Percentiles rank a stretch among this genome's conserved stretches.
These are phyloP conservation scores for Phylloporus sp. DNA, from an alignment of 1,284 basidiomycete genomes.

Conservation along the genomic window DNA sequence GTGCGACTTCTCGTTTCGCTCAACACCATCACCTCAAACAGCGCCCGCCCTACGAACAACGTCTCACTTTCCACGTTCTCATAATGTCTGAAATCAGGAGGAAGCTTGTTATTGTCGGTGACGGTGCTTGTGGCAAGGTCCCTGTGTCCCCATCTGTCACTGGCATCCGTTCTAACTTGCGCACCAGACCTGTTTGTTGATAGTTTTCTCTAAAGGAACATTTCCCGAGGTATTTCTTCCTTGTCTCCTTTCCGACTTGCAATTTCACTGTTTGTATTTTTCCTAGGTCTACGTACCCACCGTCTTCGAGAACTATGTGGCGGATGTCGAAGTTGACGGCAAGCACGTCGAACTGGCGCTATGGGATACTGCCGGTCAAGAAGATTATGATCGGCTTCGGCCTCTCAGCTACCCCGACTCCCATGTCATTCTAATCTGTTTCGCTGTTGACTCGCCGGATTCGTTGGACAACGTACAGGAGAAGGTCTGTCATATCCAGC, in stretches of 20 bases:
- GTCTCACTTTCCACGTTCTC: conserved; percentile 38
- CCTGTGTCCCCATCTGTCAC: background rate
- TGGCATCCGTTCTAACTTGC: conserved; percentile 28
- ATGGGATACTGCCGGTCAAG: conserved; percentile 96
- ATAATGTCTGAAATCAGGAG: conserved; percentile 74
- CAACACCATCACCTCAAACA: conserved; percentile 43
- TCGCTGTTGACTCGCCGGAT: conserved; percentile 91
- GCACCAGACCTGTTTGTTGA: conserved; percentile 75
- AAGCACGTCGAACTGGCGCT: conserved; percentile 92
- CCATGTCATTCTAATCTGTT: conserved; percentile 93
- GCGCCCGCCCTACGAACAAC: conserved; percentile 37
- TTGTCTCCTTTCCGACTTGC: background rate
- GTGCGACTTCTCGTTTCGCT: conserved; percentile 43
- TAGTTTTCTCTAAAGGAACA: conserved; percentile 89
- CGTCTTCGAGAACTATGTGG: conserved; percentile 91
- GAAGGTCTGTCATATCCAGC: conserved; percentile 63
- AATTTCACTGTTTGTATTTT: background rate
- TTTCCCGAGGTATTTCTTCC: conserved; percentile 79
- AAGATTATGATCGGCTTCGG: conserved; percentile 89
- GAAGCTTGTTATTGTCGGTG: conserved; percentile 82
- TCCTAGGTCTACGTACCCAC: conserved; percentile 88
- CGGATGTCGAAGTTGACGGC: conserved; percentile 89
- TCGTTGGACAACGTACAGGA: conserved; percentile 95
- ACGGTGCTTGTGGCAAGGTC: conserved; percentile 86
- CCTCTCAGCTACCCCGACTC: conserved; percentile 92